Conservation (phyloP, 345 rosid species). For the Euphorbia peplus region DNA sequence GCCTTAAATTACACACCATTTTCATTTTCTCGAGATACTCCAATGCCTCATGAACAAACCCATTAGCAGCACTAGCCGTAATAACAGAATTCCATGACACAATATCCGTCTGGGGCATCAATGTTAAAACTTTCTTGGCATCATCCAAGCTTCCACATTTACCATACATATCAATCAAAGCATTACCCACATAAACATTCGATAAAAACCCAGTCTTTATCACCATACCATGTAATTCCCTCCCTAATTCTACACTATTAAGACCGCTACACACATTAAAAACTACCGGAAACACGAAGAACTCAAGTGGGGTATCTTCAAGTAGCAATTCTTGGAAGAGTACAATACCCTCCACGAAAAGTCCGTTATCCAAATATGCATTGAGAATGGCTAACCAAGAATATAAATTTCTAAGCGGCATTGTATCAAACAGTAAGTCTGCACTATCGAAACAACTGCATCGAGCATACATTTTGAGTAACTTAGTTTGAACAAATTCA, state of each 20-base stretch:
- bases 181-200: slow-evolving; percentile 27
- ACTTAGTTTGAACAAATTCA: slow-evolving; percentile 22
- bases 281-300: slow-evolving; percentile 22
- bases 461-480: slow-evolving; percentile 22
- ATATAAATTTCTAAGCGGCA: slow-evolving; percentile 21
- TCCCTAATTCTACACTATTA: slow-evolving; percentile 13
- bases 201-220: slow-evolving; percentile 16
- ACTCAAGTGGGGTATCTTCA: slow-evolving; percentile 18
- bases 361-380: slow-evolving; percentile 13
- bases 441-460: slow-evolving; percentile 19
- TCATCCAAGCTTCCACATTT: slow-evolving; percentile 28
- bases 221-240: slow-evolving; percentile 27
- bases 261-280: slow-evolving; percentile 22
- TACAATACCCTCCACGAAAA: slow-evolving; percentile 13
- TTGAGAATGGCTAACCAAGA: slow-evolving; percentile 24
- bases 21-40: slow-evolving; percentile 40
- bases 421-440: slow-evolving; percentile 16
- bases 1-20: slow-evolving; percentile 21
- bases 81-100: slow-evolving; percentile 30
- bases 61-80: slow-evolving; percentile 29
- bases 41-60: slow-evolving; percentile 28
- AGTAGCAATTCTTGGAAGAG: slow-evolving; percentile 16
- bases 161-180: slow-evolving; percentile 29
- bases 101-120: slow-evolving; percentile 20
- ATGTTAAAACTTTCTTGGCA: slow-evolving; percentile 16